phyloP scores from a whole-genome alignment of 768 basidiomycete genomes.

The Psilocybe sp. region DNA sequence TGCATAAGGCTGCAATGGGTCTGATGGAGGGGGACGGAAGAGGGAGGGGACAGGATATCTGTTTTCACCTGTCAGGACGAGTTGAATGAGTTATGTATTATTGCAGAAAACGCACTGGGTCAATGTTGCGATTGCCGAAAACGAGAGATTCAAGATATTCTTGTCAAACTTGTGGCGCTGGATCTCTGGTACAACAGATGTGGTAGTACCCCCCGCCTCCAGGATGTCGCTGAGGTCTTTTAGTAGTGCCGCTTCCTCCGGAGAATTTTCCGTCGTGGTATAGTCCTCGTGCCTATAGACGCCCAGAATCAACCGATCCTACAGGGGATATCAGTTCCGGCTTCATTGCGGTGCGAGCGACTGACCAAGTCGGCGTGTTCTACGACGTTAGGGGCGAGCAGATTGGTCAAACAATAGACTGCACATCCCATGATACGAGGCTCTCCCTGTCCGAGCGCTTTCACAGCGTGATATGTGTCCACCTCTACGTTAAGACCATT shows the following conservation, averaged over 20 bases:
- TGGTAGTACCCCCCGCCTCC: slow-evolving; percentile 42
- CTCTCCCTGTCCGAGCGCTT: slow-evolving; percentile 33
- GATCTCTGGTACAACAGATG: slow-evolving; percentile 53
- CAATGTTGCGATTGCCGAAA: slow-evolving; percentile 52
- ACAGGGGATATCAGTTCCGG: not conserved
- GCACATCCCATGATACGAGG: slow-evolving; percentile 56
- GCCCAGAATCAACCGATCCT: slow-evolving; percentile 54
- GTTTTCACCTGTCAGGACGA: not conserved
- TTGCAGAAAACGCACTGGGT: slow-evolving; percentile 30
- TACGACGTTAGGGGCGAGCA: slow-evolving; percentile 43
- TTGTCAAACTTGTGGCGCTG: slow-evolving; percentile 60
- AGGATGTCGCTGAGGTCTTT: slow-evolving; percentile 46
- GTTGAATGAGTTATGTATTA: too few relatives aligned
- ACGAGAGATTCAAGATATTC: slow-evolving; percentile 62
- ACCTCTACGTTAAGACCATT: slow-evolving; percentile 73
- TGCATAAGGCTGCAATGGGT: slow-evolving; percentile 30
- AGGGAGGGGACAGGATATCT: slow-evolving; percentile 47
- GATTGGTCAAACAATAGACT: slow-evolving; percentile 52
- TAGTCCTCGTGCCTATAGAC: slow-evolving; percentile 47
- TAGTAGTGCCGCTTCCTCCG: slow-evolving; percentile 38
- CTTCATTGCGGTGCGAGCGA: not conserved
- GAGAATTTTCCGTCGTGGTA: slow-evolving; percentile 38
- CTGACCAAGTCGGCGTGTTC: slow-evolving; percentile 53
- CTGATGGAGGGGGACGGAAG: slow-evolving; percentile 44
- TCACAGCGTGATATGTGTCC: slow-evolving; percentile 57